These are phyloP conservation scores for Musa balbisiana DNA, from an alignment of 202 grass and related monocot genomes.

Conservation along the genomic window DNA sequence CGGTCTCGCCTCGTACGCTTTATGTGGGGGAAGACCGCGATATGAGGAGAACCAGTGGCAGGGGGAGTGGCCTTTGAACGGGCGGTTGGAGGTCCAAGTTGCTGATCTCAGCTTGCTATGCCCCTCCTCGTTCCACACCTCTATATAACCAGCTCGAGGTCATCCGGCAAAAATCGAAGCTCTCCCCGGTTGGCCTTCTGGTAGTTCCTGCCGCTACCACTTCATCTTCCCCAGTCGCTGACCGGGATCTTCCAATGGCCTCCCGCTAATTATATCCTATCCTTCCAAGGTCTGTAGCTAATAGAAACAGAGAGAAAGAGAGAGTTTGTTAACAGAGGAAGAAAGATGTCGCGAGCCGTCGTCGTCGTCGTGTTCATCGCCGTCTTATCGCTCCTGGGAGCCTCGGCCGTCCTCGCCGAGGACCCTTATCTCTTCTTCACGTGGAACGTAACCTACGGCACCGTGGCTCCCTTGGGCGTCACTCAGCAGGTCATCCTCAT, in stretches of 20 bases:
- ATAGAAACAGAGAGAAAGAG: neutral
- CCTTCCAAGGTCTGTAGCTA: neutral
- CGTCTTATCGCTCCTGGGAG: neutral
- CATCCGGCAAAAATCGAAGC: neutral
- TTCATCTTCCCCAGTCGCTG: neutral
- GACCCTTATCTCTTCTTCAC: constrained; percentile 11
- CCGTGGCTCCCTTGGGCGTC: constrained; percentile 2
- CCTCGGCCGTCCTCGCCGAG: neutral
- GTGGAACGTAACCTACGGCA: constrained; percentile 16
- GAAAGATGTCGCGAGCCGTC: neutral
- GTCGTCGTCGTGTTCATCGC: neutral
- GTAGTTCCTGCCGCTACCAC: neutral
- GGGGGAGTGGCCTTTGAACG: no score
- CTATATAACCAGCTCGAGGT: neutral
- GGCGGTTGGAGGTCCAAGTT: no score
- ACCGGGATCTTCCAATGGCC: constrained; percentile 1
- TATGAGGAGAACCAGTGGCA: no score
- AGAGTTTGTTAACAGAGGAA: neutral
- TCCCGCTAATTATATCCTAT: neutral
- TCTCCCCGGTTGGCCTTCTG: neutral
- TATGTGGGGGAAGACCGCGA: no score
- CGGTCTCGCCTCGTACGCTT: no score
- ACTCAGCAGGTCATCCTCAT: constrained; percentile 16
- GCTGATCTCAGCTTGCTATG: no score
- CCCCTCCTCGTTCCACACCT: neutral